A percentile compares a stretch with the other conserved stretches of the same genome.
Evolutionary conservation across 352 stramenopile species (phyloP).

Genomic region (Phytophthora parvispora): DNA sequence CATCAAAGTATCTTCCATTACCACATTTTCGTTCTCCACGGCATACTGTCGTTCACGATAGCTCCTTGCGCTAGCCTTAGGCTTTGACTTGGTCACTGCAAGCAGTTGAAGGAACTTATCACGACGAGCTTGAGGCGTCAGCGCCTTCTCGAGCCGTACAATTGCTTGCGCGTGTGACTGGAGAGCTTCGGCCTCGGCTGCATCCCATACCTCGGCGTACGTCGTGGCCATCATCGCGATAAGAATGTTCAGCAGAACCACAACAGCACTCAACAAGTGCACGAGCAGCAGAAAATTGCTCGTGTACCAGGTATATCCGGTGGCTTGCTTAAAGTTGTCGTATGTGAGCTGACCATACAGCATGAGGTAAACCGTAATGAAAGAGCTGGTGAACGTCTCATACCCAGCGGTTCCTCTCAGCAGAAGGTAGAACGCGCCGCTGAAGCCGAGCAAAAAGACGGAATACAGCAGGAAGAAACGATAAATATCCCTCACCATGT

Average conservation of each 20-base stretch:
- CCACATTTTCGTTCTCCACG: slow-evolving; percentile 3
- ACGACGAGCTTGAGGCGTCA: slow-evolving; percentile 40
- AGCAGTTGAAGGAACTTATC: slow-evolving; percentile 54
- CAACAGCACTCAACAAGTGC: slow-evolving; percentile 62
- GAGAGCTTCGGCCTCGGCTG: slow-evolving; percentile 65
- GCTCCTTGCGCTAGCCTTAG: slow-evolving; percentile 19
- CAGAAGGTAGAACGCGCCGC: slow-evolving; percentile 78
- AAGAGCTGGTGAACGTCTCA: slow-evolving; percentile 67
- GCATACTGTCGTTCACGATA: slow-evolving; percentile 18
- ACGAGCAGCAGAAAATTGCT: slow-evolving; percentile 63
- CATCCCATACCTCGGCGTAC: slow-evolving; percentile 65
- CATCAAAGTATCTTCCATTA: slow-evolving; percentile 12
- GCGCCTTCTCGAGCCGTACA: slow-evolving; percentile 62
- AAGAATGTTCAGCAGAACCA: slow-evolving; percentile 78
- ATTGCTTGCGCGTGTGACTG: slow-evolving; percentile 65
- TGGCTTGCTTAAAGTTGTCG: slow-evolving; percentile 42
- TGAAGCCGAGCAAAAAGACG: slow-evolving; percentile 80
- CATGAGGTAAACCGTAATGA: slow-evolving; percentile 83
- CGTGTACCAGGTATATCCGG: slow-evolving; percentile 59
- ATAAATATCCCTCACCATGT: slow-evolving; percentile 77
- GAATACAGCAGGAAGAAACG: slow-evolving; percentile 79
- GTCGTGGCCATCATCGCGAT: slow-evolving; percentile 83
- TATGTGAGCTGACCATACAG: slow-evolving; percentile 78
- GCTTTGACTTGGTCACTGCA: slow-evolving; percentile 26
- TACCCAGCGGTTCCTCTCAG: slow-evolving; percentile 62